Base-by-base conservation (phyloP, 2,329 filamentous ascomycete species). In the Hortaea werneckii region DNA sequence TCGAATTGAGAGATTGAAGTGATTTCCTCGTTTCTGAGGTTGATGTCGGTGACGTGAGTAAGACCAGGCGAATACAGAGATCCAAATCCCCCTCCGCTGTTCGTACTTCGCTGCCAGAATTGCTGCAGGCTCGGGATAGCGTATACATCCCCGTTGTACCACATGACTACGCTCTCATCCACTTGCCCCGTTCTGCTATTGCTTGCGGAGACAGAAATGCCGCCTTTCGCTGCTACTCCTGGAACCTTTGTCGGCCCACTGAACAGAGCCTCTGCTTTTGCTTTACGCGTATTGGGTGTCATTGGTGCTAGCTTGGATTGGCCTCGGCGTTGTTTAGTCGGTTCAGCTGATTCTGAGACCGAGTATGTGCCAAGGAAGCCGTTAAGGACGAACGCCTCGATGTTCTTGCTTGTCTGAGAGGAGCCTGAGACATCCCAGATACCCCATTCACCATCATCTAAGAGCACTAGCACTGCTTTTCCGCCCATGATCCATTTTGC, bases 371-470 rank as follows among this genome's bases (percentile, higher is more conserved):
- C 57, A 5, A 66, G 49, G 44, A 51, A 63, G 11, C 62, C 61
- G 20, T 52, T 51, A 6, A 63, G 45, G 2, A 52, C 52, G 37
- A 65, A 62, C 6, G 58, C 50, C 37, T 55, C 53, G 11, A 58
- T 39, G 5, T 42, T 49, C 32, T 57, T 58, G 35, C 47, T 50
- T 27, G 43, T 30, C 37, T 50, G 41, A 5, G 50, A 26, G 7
- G 50, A 20, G 27, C 45, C 47, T 26, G 34, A 41, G 5, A 69
- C 52, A 50, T 72, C 70, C 72, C 72, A 75, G n/a, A 75, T 61
- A 9, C 72, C 72, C 73, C 73, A 76, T 57, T 74, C 68, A 7
- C 72, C 72, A 52, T 74, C 72, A 44, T 67, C 63, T 6, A 74
- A 60, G 7, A 76, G 56, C 5, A 65, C 66, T n/a, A 75, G 52